Base-by-base conservation (phyloP, 2,329 filamentous ascomycete species). In the Simplicillium sp. region DNA sequence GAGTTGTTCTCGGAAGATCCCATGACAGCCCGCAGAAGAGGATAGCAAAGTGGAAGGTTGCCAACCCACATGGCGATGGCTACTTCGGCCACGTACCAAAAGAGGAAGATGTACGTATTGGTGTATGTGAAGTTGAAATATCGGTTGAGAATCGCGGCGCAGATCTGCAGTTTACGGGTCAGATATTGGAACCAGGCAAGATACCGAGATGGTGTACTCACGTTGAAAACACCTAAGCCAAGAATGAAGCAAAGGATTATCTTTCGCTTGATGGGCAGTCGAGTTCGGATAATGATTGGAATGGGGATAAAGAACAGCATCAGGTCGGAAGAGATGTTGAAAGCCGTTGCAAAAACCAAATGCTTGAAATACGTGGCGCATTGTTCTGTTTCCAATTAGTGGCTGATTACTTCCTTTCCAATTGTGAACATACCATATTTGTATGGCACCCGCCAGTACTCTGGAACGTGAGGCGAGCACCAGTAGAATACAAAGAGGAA, bases 11-110 rank as follows among this genome's bases (percentile, higher is more conserved):
- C 48, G 15, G 41, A 49, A 36, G 46, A 45, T 16, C 56, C 53
- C 7, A 57, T 41, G 0, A 71, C 44, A 8, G 66, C 63, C 34
- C 73, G 67, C 25, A 77, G 62, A 15, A 80, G 60, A 0, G 72
- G 70, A 68, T 75, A 80, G 46, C 68, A 71, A 37, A 79, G 71
- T 0, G 77, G 76, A 6, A 81, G 62, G 44, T 81, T 81, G 20
- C 75, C 68, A 13, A 80, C 75, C 37, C 78, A 66, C 33, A 81
- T 64, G 6, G 75, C 73, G 0, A 77, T 77, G 35, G 70, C 73
- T 11, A 70, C 67, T 51, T 81, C 77, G 20, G 74, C 67, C 8
- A 76, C 67, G 47, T 78, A 77, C 75, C 76, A 81, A 48, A 70
- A 70, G 0, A 76, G 67, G 63, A 77, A 81, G 31, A 70, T 56